Base-by-base conservation (phyloP, 2,329 filamentous ascomycete genomes). In the Macrophomina phaseolina region DNA sequence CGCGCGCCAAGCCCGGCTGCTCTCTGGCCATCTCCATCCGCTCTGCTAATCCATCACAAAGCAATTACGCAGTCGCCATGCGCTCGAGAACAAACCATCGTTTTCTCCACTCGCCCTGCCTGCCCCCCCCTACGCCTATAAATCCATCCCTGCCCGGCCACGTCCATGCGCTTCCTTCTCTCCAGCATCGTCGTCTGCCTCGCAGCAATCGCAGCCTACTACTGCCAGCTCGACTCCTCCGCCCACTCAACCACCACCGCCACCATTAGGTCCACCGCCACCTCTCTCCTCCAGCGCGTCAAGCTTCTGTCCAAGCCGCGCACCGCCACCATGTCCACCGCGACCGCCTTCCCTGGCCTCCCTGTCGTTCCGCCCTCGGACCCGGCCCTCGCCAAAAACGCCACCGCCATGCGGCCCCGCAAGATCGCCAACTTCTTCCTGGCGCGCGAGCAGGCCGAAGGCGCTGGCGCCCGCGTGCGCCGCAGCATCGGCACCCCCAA, bases 381-480 rank as follows among this genome's bases (percentile, higher is more conserved):
- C 70, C 78, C 78, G 11, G 78, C 77, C 12, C 74, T 80, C 32
- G 75, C 75, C 56, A 79, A 80, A 65, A 69, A 76, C 36, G 73
- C 82, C 70, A 82, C 87, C 67, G 91, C 91, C 86, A 87, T 90
- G 51, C 42, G 79, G 88, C 68, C 85, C 91, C 89, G 95, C 75
- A 86, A 89, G 60, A 94, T 98, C 76, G 88, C 88, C 71, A 91
- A 94, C 80, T 88, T 91, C 71, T 94, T 97, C 79, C 85, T 93
- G 52, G 94, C 94, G 68, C 80, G 90, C 68, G 93, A 97, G 79
- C 92, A 97, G 79, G 83, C 91, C 34, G 94, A 98, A 79, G 94
- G 94, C 51, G 92, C 90, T 0, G 94, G 95, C 66, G 94, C 94
- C 5, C 86, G 89, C 69, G 94, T 98, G 14, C 89, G 94, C 69